Evolutionary conservation across 148 eudicot species (phyloP).

Genomic region (Fallopia convolvulus): DNA sequence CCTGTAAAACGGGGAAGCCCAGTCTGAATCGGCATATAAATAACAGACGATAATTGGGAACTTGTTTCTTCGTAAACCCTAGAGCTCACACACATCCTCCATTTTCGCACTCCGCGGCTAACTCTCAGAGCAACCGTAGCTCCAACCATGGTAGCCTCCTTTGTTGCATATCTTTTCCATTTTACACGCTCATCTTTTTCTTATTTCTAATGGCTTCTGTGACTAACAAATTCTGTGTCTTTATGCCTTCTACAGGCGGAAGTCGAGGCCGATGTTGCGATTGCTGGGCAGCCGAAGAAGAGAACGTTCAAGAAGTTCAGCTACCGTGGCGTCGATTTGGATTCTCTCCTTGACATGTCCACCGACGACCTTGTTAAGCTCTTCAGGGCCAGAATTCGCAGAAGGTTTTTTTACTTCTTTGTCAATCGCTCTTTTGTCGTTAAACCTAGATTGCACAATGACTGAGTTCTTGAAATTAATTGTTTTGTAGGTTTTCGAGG

Average conservation of each 20-base stretch:
- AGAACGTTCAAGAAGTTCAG: constrained; percentile 50
- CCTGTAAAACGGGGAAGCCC: neutral
- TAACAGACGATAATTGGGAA: neutral
- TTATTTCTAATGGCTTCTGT: neutral
- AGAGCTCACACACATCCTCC: neutral
- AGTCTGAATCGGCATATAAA: neutral
- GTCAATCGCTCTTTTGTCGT: neutral
- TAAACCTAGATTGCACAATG: neutral
- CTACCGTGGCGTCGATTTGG: constrained; percentile 41
- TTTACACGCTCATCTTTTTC: neutral
- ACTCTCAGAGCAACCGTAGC: neutral
- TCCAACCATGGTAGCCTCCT: neutral
- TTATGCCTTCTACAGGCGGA: constrained; percentile 20
- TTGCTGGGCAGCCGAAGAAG: constrained; percentile 31
- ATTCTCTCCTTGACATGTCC: constrained; percentile 38
- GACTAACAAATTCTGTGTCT: neutral
- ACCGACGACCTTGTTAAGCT: constrained; percentile 43
- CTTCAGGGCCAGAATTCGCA: constrained; percentile 33
- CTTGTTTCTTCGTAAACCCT: neutral
- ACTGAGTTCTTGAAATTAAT: neutral
- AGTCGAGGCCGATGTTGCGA: constrained; percentile 19
- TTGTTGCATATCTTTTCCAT: neutral
- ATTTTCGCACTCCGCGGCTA: neutral
- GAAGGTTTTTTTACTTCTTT: constrained; percentile 26
- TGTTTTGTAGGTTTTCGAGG: constrained; percentile 37